Percentiles rank a stretch among this genome's conserved stretches.
Evolutionary conservation across 2,329 filamentous ascomycete species (phyloP).

Genomic region (Furcasterigmium sp.): DNA sequence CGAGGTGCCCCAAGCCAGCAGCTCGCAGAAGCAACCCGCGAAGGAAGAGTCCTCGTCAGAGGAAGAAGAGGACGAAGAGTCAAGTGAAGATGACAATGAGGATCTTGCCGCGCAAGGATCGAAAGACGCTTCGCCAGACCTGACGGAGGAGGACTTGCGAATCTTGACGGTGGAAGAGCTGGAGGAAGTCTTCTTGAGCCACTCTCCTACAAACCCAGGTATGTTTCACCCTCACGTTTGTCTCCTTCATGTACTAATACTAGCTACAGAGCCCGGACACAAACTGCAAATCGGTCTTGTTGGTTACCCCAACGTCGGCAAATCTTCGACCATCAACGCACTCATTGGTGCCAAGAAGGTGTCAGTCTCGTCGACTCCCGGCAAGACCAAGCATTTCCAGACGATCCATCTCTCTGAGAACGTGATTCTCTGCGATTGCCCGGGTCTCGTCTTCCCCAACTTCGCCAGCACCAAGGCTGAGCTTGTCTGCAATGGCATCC

Average conservation of each 20-base stretch:
- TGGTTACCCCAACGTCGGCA: slow-evolving; percentile 97
- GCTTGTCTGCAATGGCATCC: slow-evolving; percentile 87
- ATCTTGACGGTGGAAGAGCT: slow-evolving; percentile 93
- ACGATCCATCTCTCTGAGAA: slow-evolving; percentile 89
- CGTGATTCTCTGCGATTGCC: slow-evolving; percentile 94
- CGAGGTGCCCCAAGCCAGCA: slow-evolving; percentile 8
- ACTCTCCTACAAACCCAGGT: slow-evolving; percentile 53
- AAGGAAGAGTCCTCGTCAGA: slow-evolving; percentile 15
- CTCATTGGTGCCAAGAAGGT: slow-evolving; percentile 98
- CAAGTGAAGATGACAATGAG: slow-evolving; percentile 24
- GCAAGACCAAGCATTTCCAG: slow-evolving; percentile 99
- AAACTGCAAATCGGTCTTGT: slow-evolving; percentile 92
- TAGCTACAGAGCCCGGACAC: slow-evolving; percentile 33
- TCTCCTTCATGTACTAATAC: not conserved
- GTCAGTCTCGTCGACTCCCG: slow-evolving; percentile 92
- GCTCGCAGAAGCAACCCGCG: slow-evolving; percentile 18
- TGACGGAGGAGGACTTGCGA: slow-evolving; percentile 57
- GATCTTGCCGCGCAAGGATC: slow-evolving; percentile 12
- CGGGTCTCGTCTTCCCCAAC: slow-evolving; percentile 96
- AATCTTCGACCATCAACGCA: slow-evolving; percentile 98
- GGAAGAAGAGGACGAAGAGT: slow-evolving; percentile 26
- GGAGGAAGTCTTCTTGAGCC: slow-evolving; percentile 78
- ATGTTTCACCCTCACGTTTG: slow-evolving; percentile 16
- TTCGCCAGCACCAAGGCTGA: slow-evolving; percentile 96
- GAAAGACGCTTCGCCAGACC: slow-evolving; percentile 25